Evolutionary conservation across 129 eudicot genomes (phyloP).

Genomic region (Helianthus annuus): HanXRQr2.0-SUNRISE NC_035437.2:142345914-142346413

Average conservation of each 20-base stretch:
- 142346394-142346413: no score
- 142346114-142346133: not conserved
- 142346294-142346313: not conserved
- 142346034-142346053: not conserved
- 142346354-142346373: not conserved
- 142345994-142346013: no score
- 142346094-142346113: constrained; percentile 10
- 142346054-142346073: constrained; percentile 11
- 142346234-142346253: not conserved
- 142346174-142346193: not conserved
- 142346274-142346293: not conserved
- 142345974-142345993: constrained; percentile 4
- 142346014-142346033: not conserved
- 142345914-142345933: constrained; percentile 4
- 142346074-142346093: not conserved
- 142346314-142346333: not conserved
- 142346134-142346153: not conserved
- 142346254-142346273: no score
- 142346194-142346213: not conserved
- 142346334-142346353: not conserved
- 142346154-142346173: not conserved
- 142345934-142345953: not conserved
- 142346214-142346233: not conserved
- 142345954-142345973: constrained; percentile 1
- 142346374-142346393: no score